Evolutionary conservation across 179 eudicot genomes (phyloP).

Genomic region (Beta corolliflora): DNA sequence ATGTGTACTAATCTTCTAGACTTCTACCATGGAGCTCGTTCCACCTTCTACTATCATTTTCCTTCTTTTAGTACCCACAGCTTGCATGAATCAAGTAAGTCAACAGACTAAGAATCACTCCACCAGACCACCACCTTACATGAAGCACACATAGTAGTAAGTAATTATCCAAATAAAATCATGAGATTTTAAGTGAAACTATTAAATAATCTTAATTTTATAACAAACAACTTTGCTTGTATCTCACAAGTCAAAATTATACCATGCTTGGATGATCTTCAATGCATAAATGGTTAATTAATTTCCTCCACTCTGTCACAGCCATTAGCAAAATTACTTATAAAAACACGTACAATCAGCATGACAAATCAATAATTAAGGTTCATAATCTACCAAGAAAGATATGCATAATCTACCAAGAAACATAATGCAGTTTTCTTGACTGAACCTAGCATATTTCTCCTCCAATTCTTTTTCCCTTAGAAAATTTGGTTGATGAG

Average conservation of each 20-base stretch:
- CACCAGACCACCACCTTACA: not conserved
- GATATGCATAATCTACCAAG: not conserved
- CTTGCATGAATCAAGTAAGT: not conserved
- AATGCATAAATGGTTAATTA: not conserved
- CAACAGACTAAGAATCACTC: not conserved
- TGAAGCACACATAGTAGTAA: not conserved
- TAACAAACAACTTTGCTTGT: not conserved
- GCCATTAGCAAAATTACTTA: constrained; percentile 3
- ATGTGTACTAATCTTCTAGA: not conserved
- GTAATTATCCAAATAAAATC: not conserved
- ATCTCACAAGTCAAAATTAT: not conserved
- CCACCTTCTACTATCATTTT: not conserved
- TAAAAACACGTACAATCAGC: not conserved
- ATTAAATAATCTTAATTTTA: not conserved
- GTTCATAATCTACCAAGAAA: not conserved
- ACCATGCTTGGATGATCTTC: constrained; percentile 14
- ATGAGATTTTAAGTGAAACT: too few relatives aligned
- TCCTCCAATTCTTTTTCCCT: not conserved
- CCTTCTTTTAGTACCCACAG: not conserved
- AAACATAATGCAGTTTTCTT: constrained; percentile 7
- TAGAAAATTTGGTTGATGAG: too few relatives aligned
- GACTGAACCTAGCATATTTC: not conserved
- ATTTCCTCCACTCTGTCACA: constrained; percentile 13
- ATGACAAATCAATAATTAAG: not conserved
- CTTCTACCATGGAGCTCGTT: too few relatives aligned